Conservation (phyloP, 2,329 filamentous ascomycete genomes). For the Ambrosiella beaveri region DNA sequence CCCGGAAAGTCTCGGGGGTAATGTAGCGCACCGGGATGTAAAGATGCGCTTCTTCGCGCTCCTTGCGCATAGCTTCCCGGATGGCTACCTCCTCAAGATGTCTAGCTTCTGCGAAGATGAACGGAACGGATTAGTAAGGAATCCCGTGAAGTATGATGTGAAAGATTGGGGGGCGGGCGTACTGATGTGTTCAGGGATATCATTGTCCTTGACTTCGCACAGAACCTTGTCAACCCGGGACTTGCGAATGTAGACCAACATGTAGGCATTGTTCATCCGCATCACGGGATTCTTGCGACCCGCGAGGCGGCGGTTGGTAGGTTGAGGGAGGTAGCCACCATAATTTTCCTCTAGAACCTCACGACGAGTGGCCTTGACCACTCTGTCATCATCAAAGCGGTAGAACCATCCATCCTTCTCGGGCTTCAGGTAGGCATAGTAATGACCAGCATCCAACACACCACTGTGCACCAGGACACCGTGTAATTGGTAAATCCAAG, state of each 20-base stretch:
- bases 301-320: slow-evolving; percentile 26
- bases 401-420: slow-evolving; percentile 88
- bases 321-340: slow-evolving; percentile 60
- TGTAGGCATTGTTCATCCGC: slow-evolving; percentile 76
- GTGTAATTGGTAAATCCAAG: slow-evolving; percentile 84
- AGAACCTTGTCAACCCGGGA: slow-evolving; percentile 70
- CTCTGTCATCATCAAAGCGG: slow-evolving; percentile 92
- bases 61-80: slow-evolving; percentile 62
- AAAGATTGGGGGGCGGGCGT: background rate
- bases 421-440: slow-evolving; percentile 93
- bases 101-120: slow-evolving; percentile 36
- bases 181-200: slow-evolving; percentile 41
- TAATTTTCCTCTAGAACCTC: slow-evolving; percentile 96
- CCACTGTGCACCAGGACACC: slow-evolving; percentile 93
- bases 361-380: slow-evolving; percentile 79
- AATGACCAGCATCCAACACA: slow-evolving; percentile 91
- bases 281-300: slow-evolving; percentile 41
- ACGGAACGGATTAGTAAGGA: slow-evolving; percentile 8
- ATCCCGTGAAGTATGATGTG: background rate
- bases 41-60: slow-evolving; percentile 84
- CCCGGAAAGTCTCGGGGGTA: slow-evolving; percentile 62
- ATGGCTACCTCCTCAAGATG: slow-evolving; percentile 68
- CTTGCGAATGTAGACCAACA: slow-evolving; percentile 94
- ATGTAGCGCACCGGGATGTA: slow-evolving; percentile 76
- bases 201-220: slow-evolving; percentile 53